Conservation (phyloP, 345 rosid species). For the Camelina hispida region DNA sequence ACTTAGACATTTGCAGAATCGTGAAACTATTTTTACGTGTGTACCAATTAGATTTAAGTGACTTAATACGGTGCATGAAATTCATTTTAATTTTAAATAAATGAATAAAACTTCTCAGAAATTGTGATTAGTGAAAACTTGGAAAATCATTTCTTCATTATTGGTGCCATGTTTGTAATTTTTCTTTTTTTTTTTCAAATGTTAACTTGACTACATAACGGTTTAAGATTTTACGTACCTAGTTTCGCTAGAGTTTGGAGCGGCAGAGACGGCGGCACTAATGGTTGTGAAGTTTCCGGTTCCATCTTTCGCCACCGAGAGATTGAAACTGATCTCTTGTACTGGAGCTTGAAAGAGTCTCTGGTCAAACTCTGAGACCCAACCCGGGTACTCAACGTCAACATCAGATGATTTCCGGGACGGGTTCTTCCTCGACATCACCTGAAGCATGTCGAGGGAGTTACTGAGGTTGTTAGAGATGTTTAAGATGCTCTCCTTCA, state of each 20-base stretch:
- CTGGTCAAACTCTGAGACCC: constrained; percentile 59
- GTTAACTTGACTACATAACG: not conserved
- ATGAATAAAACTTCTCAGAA: too few relatives aligned
- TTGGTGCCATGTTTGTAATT: too few relatives aligned
- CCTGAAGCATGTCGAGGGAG: constrained; percentile 66
- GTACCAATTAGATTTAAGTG: too few relatives aligned
- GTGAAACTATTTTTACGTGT: too few relatives aligned
- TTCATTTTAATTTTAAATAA: too few relatives aligned
- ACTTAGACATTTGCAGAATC: too few relatives aligned
- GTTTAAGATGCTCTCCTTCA: constrained; percentile 54
- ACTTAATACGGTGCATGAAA: too few relatives aligned
- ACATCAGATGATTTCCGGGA: constrained; percentile 48
- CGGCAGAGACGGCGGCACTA: constrained; percentile 64
- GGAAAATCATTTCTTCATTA: too few relatives aligned
- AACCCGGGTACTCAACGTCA: constrained; percentile 62
- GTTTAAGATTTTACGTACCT: constrained; percentile 48
- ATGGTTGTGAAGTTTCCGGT: constrained; percentile 69
- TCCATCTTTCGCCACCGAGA: constrained; percentile 76
- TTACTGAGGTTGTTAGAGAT: constrained; percentile 71
- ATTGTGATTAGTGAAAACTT: too few relatives aligned
- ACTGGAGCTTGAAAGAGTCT: constrained; percentile 51
- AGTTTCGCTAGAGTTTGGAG: constrained; percentile 62
- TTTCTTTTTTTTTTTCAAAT: not conserved
- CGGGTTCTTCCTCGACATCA: constrained; percentile 49
- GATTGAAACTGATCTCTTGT: constrained; percentile 47